Evolutionary conservation across 441 rosid genomes (phyloP), one percentile per base, ranked within the genome.

Genomic region (Gossypium schwendimanii): DNA sequence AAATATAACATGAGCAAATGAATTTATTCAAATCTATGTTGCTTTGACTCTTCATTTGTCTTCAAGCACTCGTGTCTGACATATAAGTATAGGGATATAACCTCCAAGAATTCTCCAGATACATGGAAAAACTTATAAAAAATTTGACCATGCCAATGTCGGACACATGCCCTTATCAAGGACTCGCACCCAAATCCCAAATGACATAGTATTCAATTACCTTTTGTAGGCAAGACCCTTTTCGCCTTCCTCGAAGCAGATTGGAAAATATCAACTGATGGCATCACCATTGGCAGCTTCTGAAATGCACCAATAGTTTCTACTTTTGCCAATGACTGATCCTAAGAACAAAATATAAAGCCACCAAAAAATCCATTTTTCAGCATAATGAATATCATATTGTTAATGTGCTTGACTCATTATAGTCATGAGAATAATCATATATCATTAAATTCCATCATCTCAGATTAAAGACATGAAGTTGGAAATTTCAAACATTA

Each of bases 281-380:
- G 98, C 98, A 92, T 89, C 76, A 95, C 98, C 95, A 95, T 87
- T 3, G 98, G 99, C 6, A 92, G 85, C 76, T 91, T 92, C 74
- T 95, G 99, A 82, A 95, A 95, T 71, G 96, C 99, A 77, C 96
- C 99, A 68, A 90, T 78, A 63, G 64, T 81, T 79, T 86, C 88
- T 66, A 73, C 77, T 41, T 77, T 53, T 47, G 63, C 59, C 31
- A 77, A 55, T 36, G 68, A 63, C 63, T 73, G 78, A 18, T 77
- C 88, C 97, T 83, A 49, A 73, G 69, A 84, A 79, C 44, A 6
- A 49, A 62, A 59, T 20, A 72, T 26, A n/a, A 14, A 64, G 31
- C 15, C 44, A 11, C 24, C 10, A 57, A 10, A 11, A 18, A 45
- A 20, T 36, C 49, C 20, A 66, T 23, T 28, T 3, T 4, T 49